Conservation (phyloP, 2,329 filamentous ascomycete genomes). For the Epicoccum sorghinum region DNA sequence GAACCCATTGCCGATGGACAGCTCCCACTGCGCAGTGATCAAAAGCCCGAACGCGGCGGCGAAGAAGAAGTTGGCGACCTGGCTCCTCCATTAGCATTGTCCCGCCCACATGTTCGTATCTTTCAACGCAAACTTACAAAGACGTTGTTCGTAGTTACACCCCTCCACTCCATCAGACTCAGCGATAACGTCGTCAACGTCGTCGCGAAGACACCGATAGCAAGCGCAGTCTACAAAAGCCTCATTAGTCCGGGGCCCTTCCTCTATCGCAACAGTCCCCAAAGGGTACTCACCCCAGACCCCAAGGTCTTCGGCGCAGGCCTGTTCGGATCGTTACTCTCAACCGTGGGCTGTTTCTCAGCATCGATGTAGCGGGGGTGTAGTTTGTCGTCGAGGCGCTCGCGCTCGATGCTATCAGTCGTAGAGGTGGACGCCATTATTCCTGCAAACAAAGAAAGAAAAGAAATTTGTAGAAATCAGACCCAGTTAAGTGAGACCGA, state of each 20-base stretch:
- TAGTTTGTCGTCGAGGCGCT: constrained; percentile 13
- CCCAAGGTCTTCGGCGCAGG: constrained; percentile 18
- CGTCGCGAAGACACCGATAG: constrained; percentile 61
- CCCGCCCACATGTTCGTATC: too few species aligned
- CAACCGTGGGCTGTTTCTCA: constrained; percentile 22
- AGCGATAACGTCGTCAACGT: constrained; percentile 61
- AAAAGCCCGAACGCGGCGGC: constrained; percentile 59
- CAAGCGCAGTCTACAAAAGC: constrained; percentile 51
- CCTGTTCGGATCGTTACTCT: not conserved
- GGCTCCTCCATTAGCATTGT: too few species aligned
- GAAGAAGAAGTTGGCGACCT: constrained; percentile 61
- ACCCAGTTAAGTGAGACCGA: not conserved
- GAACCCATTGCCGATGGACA: constrained; percentile 60
- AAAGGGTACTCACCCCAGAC: constrained; percentile 30
- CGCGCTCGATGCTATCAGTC: constrained; percentile 10
- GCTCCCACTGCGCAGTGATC: constrained; percentile 62
- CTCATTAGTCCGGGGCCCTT: too few species aligned
- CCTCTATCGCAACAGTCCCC: constrained; percentile 27
- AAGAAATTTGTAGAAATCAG: too few species aligned
- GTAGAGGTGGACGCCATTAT: constrained; percentile 12
- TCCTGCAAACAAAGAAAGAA: too few species aligned
- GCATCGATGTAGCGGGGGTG: constrained; percentile 6
- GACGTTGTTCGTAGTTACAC: constrained; percentile 57
- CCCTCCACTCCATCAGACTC: constrained; percentile 62
- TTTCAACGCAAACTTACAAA: constrained; percentile 37